Base-by-base conservation (phyloP, 768 basidiomycete genomes). In the Lactarius akahatsu region DNA sequence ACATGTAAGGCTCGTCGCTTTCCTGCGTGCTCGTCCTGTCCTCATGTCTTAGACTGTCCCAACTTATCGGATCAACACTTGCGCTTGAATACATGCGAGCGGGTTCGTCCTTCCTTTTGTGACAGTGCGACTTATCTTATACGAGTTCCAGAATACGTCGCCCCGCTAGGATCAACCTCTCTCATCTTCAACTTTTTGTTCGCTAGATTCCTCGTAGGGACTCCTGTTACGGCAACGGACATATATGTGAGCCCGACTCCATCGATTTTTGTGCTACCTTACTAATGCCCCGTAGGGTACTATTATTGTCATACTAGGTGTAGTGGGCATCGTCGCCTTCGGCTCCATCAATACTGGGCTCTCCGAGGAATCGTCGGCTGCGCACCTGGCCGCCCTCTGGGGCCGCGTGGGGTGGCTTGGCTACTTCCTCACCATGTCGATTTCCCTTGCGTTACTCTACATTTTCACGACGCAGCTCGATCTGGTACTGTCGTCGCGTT, bases 101-200 rank as follows among this genome's bases (percentile, higher is more conserved):
- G 69, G 89, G 90, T 85, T 56, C 52, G 81, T 73, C 54, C 52
- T 70, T 45, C 55, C 32, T 28, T 43, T 61, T 61, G 8, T 57
- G 63, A 66, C 3, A 34, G 28, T 41, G 26, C 16, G 13, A 43
- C 57, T 62, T 60, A 63, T 60, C 65, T 75, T 66, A 47, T 68
- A 65, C 63, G 8, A 73, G 66, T 63, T 18, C 16, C 77, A 86
- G 92, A 96, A 85, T 98, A 97, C 76, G 96, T 98, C 63, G 96
- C 96, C 1, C 96, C 96, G 2, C 83, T 98, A 4, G 96, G 96
- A 16, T 94, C 93, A 0, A 91, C 94, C 13, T 92, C 94, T 15
- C 86, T 98, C 68, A 87, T 98, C 63, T 98, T 98, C 81, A 98
- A 98, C 76, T 96, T 97, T 74, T 81, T 97, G 43, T 96, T 97